Evolutionary conservation across 441 rosid genomes (phyloP), one percentile per base, ranked within the genome.

Genomic region (Cnidoscolus chayamansa): DNA sequence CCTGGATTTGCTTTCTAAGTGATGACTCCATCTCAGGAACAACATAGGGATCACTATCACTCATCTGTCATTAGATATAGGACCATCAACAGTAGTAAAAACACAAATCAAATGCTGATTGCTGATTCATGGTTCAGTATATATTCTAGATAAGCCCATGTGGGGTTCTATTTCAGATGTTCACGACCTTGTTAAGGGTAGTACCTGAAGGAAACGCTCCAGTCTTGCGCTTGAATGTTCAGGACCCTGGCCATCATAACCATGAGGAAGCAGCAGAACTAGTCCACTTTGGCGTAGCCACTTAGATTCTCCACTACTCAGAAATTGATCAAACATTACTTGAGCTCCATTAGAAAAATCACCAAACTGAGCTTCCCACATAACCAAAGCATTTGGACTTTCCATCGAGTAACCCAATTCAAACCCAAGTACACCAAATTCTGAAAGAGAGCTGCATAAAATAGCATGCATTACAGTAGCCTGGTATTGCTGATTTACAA

Each of bases 301-400:
- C 73, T 95, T 95, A 58, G 99, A 86, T 77, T 95, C 99, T 17
- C 99, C 99, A 72, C 97, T 86, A 75, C 97, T 90, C 72, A 95
- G 17, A 81, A 95, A 95, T 81, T 95, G 98, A 80, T 93, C 98
- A 74, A 91, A 95, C 74, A 93, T 87, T 62, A 95, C 99, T 83
- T 95, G 98, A 75, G 97, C 97, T 63, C 98, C 98, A 81, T 91
- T 93, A 40, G 98, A 68, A 71, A 95, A 95, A 77, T 95, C 97
- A 61, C 99, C 99, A 83, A 95, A 95, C 43, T 93, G 99, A 70
- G 99, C 98, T 76, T 95, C 99, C 97, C 99, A 93, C 10, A 95
- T 68, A 31, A 95, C 92, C 81, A 95, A 82, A 2, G 97, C 86
- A 71, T 93, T 93, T 37, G 98, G 99, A 70, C 78, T 93, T 85